Evolutionary conservation across 139 green algal species (phyloP).

Genomic region (Zygnema cylindricum): DNA sequence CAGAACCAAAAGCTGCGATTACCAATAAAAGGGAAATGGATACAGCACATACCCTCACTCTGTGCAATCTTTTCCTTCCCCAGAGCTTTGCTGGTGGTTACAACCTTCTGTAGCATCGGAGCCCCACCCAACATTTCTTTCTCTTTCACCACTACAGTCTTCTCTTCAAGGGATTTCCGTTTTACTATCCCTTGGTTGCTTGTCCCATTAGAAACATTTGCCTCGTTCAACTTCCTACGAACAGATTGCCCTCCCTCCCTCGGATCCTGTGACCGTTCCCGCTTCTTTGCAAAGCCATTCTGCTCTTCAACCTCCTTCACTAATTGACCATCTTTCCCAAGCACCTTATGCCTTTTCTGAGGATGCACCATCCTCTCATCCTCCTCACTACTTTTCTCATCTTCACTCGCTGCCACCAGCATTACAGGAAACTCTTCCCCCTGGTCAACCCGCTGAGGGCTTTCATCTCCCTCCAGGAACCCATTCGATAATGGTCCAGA

Average conservation of each 20-base stretch:
- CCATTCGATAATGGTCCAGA: background rate
- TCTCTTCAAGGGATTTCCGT: too few relatives aligned
- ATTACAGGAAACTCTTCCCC: background rate
- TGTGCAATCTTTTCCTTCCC: too few relatives aligned
- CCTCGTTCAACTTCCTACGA: too few relatives aligned
- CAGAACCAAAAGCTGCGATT: too few relatives aligned
- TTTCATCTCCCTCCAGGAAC: background rate
- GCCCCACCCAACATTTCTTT: too few relatives aligned
- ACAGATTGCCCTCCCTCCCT: background rate
- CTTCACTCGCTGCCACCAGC: background rate
- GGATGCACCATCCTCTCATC: background rate
- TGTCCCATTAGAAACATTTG: too few relatives aligned
- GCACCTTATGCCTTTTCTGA: background rate
- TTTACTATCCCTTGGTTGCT: too few relatives aligned
- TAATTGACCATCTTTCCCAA: background rate
- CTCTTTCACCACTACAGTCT: too few relatives aligned
- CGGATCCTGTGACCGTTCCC: background rate
- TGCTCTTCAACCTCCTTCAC: background rate
- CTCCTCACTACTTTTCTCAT: background rate
- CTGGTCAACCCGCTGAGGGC: background rate
- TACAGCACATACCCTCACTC: too few relatives aligned
- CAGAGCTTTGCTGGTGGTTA: too few relatives aligned
- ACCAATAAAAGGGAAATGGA: too few relatives aligned
- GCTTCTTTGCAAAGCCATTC: conserved; percentile 3
- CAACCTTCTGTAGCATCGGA: too few relatives aligned